Conservation (phyloP, 176 grass and related monocot genomes). For the Triticum timopheevii region DNA sequence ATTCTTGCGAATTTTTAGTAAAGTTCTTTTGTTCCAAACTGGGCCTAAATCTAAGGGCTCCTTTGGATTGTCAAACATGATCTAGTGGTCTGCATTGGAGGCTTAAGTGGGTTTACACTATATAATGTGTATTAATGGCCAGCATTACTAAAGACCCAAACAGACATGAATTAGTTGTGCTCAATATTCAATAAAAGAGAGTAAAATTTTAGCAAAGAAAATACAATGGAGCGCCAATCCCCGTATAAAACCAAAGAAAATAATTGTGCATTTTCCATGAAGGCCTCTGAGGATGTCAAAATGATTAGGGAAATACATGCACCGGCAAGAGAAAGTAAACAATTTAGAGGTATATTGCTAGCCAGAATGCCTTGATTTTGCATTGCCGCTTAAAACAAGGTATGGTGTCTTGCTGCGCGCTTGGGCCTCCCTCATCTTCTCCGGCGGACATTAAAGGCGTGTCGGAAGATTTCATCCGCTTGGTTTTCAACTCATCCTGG, state of each 20-base stretch:
- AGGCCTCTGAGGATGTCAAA: background rate
- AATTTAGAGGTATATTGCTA: conserved; percentile 1
- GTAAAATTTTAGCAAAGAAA: conserved; percentile 1
- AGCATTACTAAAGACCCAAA: background rate
- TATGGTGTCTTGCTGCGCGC: conserved; percentile 62
- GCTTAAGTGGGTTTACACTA: background rate
- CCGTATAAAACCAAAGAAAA: background rate
- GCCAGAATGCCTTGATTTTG: conserved; percentile 33
- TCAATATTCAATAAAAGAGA: background rate
- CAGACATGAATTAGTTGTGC: background rate
- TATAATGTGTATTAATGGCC: background rate
- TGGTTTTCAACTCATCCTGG: conserved; percentile 75
- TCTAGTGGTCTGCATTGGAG: too few relatives aligned
- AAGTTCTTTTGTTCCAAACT: too few relatives aligned
- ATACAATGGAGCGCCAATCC: background rate
- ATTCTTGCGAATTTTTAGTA: too few relatives aligned
- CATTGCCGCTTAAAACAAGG: conserved; percentile 66
- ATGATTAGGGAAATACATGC: background rate
- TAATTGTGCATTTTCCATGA: background rate
- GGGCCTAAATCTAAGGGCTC: too few relatives aligned
- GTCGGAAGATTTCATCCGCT: conserved; percentile 84
- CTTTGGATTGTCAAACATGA: too few relatives aligned
- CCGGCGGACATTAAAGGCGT: conserved; percentile 56
- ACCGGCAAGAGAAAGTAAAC: background rate
- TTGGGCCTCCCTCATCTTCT: conserved; percentile 92